These are phyloP conservation scores for Selaginella moellendorffii DNA, from an alignment of 75 land plant species.

Conservation along the genomic window DNA sequence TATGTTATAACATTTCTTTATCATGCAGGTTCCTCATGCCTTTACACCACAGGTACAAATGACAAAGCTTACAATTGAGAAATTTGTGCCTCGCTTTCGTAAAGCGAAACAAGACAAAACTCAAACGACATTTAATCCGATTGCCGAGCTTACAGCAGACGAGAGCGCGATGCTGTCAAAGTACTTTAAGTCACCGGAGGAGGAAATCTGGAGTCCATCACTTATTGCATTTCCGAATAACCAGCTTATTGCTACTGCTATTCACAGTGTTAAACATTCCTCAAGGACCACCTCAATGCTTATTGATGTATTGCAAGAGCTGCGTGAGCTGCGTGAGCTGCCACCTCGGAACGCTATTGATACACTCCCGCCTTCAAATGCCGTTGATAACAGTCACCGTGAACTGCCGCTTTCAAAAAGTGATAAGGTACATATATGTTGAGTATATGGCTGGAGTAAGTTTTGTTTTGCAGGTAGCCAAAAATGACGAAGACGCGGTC, in stretches of 20 bases:
- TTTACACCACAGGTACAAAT: constrained; percentile 70
- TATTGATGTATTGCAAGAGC: constrained; percentile 55
- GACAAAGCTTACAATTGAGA: constrained; percentile 50
- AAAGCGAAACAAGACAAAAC: constrained; percentile 29
- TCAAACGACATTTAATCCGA: constrained; percentile 20
- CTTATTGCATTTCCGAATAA: constrained; percentile 83
- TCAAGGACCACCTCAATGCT: constrained; percentile 53
- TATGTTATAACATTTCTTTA: constrained; percentile 10
- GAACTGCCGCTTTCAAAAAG: no score
- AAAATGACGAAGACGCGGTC: no score
- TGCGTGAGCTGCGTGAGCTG: no score
- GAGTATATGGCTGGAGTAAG: no score
- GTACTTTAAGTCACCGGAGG: constrained; percentile 38
- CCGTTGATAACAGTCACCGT: no score
- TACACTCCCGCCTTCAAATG: no score
- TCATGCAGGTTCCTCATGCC: constrained; percentile 67
- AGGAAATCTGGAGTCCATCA: constrained; percentile 57
- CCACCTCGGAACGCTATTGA: no score
- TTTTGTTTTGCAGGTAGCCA: no score
- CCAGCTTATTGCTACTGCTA: constrained; percentile 60
- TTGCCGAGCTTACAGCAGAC: constrained; percentile 35
- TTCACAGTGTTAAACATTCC: constrained; percentile 58
- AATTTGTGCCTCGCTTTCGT: constrained; percentile 55
- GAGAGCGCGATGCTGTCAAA: constrained; percentile 21
- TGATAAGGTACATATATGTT: no score